Evolutionary conservation across 2,329 filamentous ascomycete genomes (phyloP).

Genomic region (Trichoderma gracile): DNA sequence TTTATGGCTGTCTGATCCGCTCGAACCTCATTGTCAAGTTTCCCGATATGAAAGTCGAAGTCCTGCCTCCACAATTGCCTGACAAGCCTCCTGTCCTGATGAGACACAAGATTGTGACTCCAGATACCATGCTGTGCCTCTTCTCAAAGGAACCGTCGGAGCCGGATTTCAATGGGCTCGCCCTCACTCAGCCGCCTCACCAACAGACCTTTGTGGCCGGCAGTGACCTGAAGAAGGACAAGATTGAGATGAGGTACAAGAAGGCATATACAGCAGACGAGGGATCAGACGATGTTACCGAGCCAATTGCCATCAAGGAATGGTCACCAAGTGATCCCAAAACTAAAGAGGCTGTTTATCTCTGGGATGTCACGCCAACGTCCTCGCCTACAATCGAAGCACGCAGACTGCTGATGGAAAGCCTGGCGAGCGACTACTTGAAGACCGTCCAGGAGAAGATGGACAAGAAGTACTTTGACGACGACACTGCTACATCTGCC

Average conservation of each 20-base stretch:
- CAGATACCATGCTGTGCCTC: neutral
- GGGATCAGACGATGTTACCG: too few species aligned
- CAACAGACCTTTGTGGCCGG: constrained; percentile 40
- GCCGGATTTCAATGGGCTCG: constrained; percentile 33
- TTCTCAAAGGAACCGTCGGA: neutral
- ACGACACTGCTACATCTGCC: neutral
- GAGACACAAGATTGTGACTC: neutral
- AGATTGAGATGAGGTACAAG: constrained; percentile 1
- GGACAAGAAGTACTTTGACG: constrained; percentile 6
- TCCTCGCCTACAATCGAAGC: neutral
- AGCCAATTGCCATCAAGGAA: too few species aligned
- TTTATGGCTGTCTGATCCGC: neutral
- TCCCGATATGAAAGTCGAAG: neutral
- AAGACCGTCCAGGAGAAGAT: neutral
- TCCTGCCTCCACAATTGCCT: neutral
- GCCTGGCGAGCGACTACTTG: neutral
- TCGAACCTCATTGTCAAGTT: neutral
- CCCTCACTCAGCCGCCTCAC: constrained; percentile 41
- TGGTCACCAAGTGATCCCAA: neutral
- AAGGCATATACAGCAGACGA: neutral
- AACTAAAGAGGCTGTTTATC: neutral
- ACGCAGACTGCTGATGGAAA: neutral
- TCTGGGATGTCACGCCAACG: neutral
- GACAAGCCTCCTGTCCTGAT: neutral
- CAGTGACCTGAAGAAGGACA: constrained; percentile 25